A percentile compares a stretch with the other conserved stretches of the same genome.
Evolutionary conservation across 2,329 filamentous ascomycete genomes (phyloP).

Genomic region (Trichoderma brevicompactum): DNA sequence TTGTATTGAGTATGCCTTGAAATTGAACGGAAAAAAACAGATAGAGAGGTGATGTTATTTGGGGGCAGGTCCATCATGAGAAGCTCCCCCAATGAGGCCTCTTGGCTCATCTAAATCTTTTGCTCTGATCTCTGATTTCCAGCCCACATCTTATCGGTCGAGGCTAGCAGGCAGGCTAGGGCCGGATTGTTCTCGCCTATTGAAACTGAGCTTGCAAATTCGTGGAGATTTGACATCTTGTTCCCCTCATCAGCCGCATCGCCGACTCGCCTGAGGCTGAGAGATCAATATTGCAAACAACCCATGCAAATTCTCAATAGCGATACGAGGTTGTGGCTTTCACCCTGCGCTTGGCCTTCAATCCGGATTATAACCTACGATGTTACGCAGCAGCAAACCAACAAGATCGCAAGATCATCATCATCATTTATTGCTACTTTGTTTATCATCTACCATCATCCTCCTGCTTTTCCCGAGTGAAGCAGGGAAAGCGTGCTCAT

Average conservation of each 20-base stretch:
- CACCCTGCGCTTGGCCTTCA: background rate
- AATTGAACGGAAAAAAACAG: background rate
- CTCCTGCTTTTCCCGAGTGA: background rate
- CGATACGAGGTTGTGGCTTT: background rate
- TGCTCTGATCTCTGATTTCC: background rate
- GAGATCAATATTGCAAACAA: background rate
- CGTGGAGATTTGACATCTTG: background rate
- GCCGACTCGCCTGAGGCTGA: background rate
- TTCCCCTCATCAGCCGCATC: slow-evolving; percentile 7
- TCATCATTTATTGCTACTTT: background rate
- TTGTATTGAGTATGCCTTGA: background rate
- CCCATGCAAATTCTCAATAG: background rate
- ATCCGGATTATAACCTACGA: background rate
- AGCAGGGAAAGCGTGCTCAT: background rate
- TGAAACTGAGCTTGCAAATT: background rate
- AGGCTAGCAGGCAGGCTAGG: background rate
- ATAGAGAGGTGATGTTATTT: background rate
- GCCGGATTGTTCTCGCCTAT: slow-evolving; percentile 7
- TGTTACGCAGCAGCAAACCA: background rate
- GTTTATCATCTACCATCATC: background rate
- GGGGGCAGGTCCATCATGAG: background rate
- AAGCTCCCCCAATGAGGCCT: background rate
- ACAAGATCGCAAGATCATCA: background rate
- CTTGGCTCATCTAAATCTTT: background rate
- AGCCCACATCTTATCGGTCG: background rate